Evolutionary conservation across 2,329 filamentous ascomycete genomes (phyloP).

Genomic region (Botrytis byssoidea): DNA sequence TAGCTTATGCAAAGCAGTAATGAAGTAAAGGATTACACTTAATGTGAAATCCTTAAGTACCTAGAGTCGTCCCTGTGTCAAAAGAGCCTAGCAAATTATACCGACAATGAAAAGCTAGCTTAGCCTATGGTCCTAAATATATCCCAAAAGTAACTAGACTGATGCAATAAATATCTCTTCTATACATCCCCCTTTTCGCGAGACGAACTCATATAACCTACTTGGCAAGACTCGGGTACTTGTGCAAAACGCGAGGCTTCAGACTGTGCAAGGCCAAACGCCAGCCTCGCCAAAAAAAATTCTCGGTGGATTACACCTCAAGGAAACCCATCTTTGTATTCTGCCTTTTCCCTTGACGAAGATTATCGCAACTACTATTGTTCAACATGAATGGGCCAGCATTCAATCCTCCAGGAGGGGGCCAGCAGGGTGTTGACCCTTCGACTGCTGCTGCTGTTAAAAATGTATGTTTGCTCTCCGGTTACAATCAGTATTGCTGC

Average conservation of each 20-base stretch:
- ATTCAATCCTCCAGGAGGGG: conserved; percentile 24
- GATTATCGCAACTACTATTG: conserved; percentile 9
- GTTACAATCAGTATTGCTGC: background rate
- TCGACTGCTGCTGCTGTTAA: conserved; percentile 37
- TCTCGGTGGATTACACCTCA: conserved; percentile 4
- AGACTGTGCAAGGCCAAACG: conserved; percentile 10
- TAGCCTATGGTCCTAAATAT: background rate
- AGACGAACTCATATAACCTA: background rate
- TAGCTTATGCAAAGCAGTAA: background rate
- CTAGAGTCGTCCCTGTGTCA: background rate
- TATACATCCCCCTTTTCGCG: background rate
- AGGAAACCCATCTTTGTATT: background rate
- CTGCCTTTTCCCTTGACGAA: background rate
- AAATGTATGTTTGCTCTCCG: conserved; percentile 31
- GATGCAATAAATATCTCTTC: background rate
- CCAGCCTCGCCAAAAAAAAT: conserved; percentile 21
- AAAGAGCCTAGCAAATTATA: background rate
- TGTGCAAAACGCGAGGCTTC: background rate
- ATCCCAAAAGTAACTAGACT: background rate
- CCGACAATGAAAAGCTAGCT: background rate
- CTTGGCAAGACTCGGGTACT: background rate
- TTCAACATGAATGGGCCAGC: conserved; percentile 34
- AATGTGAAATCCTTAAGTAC: background rate
- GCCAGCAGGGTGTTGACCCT: conserved; percentile 30
- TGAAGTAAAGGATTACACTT: background rate